phyloP scores from a whole-genome alignment of 1,139 yeast genomes.

The Pichia sp. region DNA sequence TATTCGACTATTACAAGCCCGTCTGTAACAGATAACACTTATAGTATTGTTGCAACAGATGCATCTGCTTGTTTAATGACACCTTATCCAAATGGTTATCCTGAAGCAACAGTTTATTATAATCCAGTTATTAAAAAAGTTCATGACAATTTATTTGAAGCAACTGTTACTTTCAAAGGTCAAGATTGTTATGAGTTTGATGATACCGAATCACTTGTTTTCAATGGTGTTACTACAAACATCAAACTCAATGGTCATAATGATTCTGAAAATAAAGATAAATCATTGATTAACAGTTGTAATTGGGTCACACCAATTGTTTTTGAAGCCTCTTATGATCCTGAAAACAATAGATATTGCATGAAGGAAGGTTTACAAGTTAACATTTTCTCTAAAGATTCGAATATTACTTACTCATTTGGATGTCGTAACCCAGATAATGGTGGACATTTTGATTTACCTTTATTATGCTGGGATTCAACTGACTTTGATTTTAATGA shows the following conservation, averaged over 20 bases:
- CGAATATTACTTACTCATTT: constrained; percentile 22
- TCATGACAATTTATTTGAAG: constrained; percentile 22
- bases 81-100: constrained; percentile 15
- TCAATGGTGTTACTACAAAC: constrained; percentile 22
- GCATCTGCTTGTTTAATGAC: constrained; percentile 6
- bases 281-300: constrained; percentile 19
- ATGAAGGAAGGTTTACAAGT: constrained; percentile 22
- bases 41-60: constrained; percentile 4
- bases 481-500: too few species aligned
- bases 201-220: constrained; percentile 27
- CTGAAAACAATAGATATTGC: constrained; percentile 20
- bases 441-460: constrained; percentile 25
- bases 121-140: constrained; percentile 18
- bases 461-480: constrained; percentile 26
- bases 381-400: constrained; percentile 28
- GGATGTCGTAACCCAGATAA: constrained; percentile 26
- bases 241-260: constrained; percentile 26
- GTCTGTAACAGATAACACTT: too few species aligned
- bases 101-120: constrained; percentile 24
- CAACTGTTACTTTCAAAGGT: constrained; percentile 26
- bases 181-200: constrained; percentile 18
- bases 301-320: constrained; percentile 25
- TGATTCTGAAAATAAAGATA: constrained; percentile 12
- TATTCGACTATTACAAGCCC: too few species aligned
- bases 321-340: constrained; percentile 18